Evolutionary conservation across 768 basidiomycete species (phyloP).

Genomic region (Punctularia strigosozonata): DNA sequence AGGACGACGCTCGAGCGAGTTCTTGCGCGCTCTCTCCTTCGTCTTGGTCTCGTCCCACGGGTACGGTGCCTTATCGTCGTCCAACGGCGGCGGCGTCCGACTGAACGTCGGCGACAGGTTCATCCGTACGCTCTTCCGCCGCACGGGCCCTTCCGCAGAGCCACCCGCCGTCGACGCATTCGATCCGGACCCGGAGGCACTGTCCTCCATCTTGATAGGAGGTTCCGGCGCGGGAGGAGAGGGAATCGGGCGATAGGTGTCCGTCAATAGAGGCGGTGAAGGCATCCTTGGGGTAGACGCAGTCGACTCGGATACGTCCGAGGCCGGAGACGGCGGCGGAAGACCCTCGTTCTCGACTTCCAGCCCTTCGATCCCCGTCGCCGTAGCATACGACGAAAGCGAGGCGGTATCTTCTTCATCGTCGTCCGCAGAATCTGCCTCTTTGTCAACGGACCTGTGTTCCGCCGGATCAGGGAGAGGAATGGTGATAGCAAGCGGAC

Average conservation of each 20-base stretch:
- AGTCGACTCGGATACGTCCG: too few relatives aligned
- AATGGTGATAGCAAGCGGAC: too few relatives aligned
- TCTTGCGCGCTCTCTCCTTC: neutral
- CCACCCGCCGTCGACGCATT: too few relatives aligned
- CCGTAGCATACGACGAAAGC: constrained; percentile 55
- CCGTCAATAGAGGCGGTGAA: too few relatives aligned
- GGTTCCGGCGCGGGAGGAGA: neutral
- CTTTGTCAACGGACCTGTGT: too few relatives aligned
- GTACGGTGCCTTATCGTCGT: constrained; percentile 34
- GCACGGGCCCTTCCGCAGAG: constrained; percentile 10
- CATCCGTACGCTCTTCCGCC: constrained; percentile 67
- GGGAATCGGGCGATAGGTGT: too few relatives aligned
- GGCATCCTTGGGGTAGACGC: too few relatives aligned
- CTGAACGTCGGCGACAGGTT: constrained; percentile 70
- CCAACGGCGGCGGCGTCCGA: constrained; percentile 52
- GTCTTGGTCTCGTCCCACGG: constrained; percentile 3
- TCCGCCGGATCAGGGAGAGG: too few relatives aligned
- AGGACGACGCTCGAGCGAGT: too few relatives aligned
- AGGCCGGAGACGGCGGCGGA: constrained; percentile 9
- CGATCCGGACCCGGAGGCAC: too few relatives aligned
- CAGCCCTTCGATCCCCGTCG: constrained; percentile 48
- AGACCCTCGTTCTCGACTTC: constrained; percentile 18
- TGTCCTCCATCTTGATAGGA: too few relatives aligned
- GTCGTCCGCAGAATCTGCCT: neutral
- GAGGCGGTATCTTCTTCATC: constrained; percentile 32